phyloP scores from a whole-genome alignment of 148 eudicot species.

The Euryodendron excelsum region DNA sequence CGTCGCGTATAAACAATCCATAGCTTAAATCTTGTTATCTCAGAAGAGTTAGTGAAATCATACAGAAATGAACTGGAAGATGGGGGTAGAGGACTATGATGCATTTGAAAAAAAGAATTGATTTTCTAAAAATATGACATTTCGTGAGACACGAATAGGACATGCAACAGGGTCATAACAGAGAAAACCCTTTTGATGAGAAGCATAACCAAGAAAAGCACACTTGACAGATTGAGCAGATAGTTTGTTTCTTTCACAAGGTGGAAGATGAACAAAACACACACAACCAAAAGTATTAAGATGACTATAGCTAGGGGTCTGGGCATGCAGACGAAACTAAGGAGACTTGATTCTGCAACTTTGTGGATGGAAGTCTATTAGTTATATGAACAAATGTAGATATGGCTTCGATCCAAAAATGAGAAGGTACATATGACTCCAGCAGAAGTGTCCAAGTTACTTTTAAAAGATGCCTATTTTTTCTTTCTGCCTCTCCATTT shows the following conservation, averaged over 20 bases:
- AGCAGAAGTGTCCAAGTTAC: too few species aligned
- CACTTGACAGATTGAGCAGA: neutral
- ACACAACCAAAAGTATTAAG: slow-evolving; percentile 3
- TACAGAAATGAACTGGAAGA: neutral
- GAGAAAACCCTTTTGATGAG: neutral
- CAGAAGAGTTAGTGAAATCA: neutral
- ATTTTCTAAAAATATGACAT: too few species aligned
- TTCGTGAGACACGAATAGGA: neutral
- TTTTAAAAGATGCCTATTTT: neutral
- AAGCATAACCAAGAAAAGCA: neutral
- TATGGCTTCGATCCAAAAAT: neutral
- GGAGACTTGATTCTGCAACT: neutral
- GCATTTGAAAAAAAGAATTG: neutral
- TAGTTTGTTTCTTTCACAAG: neutral
- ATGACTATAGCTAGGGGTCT: too few species aligned
- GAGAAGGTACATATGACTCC: neutral
- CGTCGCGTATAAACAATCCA: neutral
- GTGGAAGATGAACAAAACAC: neutral
- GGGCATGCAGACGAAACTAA: neutral
- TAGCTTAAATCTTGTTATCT: neutral
- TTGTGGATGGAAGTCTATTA: too few species aligned
- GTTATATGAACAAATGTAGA: too few species aligned
- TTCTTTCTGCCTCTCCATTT: slow-evolving; percentile 9
- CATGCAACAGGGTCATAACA: neutral
- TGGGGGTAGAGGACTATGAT: too few species aligned